Conservation (phyloP, 768 basidiomycete species). For the Podaxis sp. region DNA sequence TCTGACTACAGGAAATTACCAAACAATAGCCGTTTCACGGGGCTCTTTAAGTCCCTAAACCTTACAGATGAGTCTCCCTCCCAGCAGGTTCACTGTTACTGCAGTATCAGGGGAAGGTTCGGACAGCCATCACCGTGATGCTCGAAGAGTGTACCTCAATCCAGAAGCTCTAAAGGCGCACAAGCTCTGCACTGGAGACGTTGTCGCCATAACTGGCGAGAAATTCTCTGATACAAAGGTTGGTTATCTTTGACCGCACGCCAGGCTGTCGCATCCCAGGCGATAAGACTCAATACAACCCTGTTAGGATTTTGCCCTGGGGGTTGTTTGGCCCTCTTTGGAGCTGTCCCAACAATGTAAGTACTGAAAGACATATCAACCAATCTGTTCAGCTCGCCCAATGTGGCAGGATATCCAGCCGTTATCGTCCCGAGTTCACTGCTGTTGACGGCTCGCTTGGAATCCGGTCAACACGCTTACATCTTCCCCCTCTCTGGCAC, state of each 20-base stretch:
- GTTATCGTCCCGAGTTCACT: slow-evolving; percentile 56
- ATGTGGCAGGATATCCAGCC: slow-evolving; percentile 34
- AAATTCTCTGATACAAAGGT: slow-evolving; percentile 32
- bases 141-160: slow-evolving; percentile 64
- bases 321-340: slow-evolving; percentile 74
- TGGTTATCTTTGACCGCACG: slow-evolving; percentile 6
- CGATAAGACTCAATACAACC: not conserved
- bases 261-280: not conserved
- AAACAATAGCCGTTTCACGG: not conserved
- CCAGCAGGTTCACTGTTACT: slow-evolving; percentile 42
- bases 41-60: not conserved
- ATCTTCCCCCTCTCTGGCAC: slow-evolving; percentile 49
- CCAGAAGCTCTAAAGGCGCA: slow-evolving; percentile 58
- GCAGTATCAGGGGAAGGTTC: slow-evolving; percentile 34
- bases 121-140: slow-evolving; percentile 39
- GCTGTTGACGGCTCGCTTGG: slow-evolving; percentile 59
- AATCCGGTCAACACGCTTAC: slow-evolving; percentile 46
- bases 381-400: not conserved
- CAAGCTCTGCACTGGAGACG: slow-evolving; percentile 69
- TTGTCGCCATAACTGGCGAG: slow-evolving; percentile 51
- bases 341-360: slow-evolving; percentile 60
- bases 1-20: not conserved
- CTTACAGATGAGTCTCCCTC: slow-evolving; percentile 22
- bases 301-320: slow-evolving; percentile 60
- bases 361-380: slow-evolving; percentile 28